Base-by-base conservation (phyloP, 768 basidiomycete species). In the Lanmaoa rubissima region DNA sequence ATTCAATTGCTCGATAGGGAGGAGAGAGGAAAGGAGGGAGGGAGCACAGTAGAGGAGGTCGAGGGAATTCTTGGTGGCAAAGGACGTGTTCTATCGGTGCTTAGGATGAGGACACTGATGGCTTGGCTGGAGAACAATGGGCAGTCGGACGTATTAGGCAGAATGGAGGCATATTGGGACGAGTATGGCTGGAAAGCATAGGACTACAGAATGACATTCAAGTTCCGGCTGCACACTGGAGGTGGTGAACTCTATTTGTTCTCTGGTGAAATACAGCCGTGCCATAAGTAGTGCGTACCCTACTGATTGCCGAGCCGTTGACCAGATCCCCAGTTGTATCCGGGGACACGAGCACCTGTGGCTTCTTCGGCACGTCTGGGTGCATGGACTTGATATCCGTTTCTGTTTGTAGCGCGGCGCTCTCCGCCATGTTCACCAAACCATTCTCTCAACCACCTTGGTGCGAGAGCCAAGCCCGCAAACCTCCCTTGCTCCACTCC, bases 101-200 rank as follows among this genome's bases (percentile, higher is more conserved):
- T 97, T 59, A 86, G 81, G 69, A 88, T 98, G 86, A 74, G 82
- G 57, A 92, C 98, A 68, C 74, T 99, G 56, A 88, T 98, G 73
- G 68, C 70, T 4, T 98, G 92, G 87, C 74, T 98, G 60, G 81
- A 88, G 67, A 74, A 78, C n/a, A 82, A 84, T 55, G 88, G 84
- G 0, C 79, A 82, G 67, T 68, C 75, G 13, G 82, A 85, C 54
- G 82, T 91, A 62, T 70, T 94, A 44, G 77, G 74, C 52, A 76
- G 74, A 35, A 94, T 98, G 93, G 77, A 82, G 66, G 82, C 76
- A 43, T 98, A 99, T 69, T 56, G 68, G 63, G 53, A 70, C 16
- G 57, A 64, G 39, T 71, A 72, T 32, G 70, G 70, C 34, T 62
- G 69, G 62, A 63, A 61, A 56, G 67, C 43, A 31, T 69, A 64